Base-by-base conservation (phyloP, 2,329 filamentous ascomycete genomes). In the Triangularia verruculosa region DNA sequence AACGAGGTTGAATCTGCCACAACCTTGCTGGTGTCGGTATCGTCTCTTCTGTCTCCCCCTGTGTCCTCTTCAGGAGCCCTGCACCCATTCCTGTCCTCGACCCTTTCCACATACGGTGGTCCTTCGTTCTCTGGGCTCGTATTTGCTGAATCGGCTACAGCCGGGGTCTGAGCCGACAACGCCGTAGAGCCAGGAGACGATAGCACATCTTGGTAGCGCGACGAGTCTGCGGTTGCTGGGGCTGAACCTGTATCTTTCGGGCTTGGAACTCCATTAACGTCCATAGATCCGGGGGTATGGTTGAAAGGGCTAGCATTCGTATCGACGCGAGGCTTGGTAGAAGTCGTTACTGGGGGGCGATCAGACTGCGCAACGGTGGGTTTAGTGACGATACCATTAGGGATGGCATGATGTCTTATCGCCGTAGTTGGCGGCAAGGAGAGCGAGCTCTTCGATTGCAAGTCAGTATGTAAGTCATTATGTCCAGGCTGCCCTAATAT, bases 81-180 rank as follows among this genome's bases (percentile, higher is more conserved):
- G 72, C 72, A 78, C 70, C 68, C 78, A 66, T 63, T 64, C 32
- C 80, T 80, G 64, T 82, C 78, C 22, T 82, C 80, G 20, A 62
- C 67, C n/a, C 77, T 76, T 32, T 87, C 81, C 15, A 80, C 74
- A 68, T 84, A 85, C 52, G 84, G 82, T 56, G 84, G 79, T 17
- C 80, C 82, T 57, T 92, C 89, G 61, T 89, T 85, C 61, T 90
- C 89, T 1, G 89, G 88, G 69, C 89, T 93, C 1, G 90, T 93
- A 68, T 89, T 88, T 0, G 89, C 86, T 1, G 90, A 93, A 6
- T 82, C 83, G 66, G 89, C 84, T 43, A 88, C 82, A 34, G 83
- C 84, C 1, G 91, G 89, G 0, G 91, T 95, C 22, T 89, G 86
- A 61, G 87, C 87, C 52, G 90, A 93, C 70, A 89, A 88, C 1